Evolutionary conservation across 2,329 filamentous ascomycete genomes (phyloP).

Genomic region (Aspergillus puulaauensis): DNA sequence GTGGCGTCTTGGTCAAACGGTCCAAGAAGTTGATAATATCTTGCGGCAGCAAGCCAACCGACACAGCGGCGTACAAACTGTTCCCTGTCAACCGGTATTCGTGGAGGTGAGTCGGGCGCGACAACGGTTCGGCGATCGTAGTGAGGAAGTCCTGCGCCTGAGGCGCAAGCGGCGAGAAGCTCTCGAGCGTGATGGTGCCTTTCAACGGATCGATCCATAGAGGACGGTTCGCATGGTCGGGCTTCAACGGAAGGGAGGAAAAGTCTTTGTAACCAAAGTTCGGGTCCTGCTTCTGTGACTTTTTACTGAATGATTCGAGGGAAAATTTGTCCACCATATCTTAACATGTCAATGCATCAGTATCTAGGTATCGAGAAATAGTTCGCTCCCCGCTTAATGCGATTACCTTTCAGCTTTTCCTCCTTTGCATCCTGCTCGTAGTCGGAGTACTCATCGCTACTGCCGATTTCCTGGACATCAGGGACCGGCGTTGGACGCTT

Average conservation of each 20-base stretch:
- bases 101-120: slow-evolving; percentile 85
- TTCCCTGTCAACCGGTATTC: slow-evolving; percentile 91
- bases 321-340: slow-evolving; percentile 55
- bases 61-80: slow-evolving; percentile 92
- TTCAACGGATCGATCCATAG: slow-evolving; percentile 90
- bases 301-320: slow-evolving; percentile 51
- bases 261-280: slow-evolving; percentile 71
- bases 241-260: slow-evolving; percentile 77
- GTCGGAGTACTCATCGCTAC: slow-evolving; percentile 60
- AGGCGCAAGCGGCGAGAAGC: slow-evolving; percentile 82
- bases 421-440: slow-evolving; percentile 51
- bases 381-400: slow-evolving; percentile 13
- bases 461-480: slow-evolving; percentile 46
- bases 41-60: slow-evolving; percentile 82
- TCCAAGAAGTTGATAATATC: slow-evolving; percentile 91
- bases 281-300: slow-evolving; percentile 49
- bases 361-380: slow-evolving; percentile 1
- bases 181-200: slow-evolving; percentile 88
- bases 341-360: slow-evolving; percentile 24
- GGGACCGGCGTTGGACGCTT: slow-evolving; percentile 50
- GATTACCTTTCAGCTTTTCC: slow-evolving; percentile 47
- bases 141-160: slow-evolving; percentile 93
- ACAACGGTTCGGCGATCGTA: slow-evolving; percentile 90
- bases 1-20: slow-evolving; percentile 80
- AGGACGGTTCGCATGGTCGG: slow-evolving; percentile 84